phyloP scores from a whole-genome alignment of 495 filamentous ascomycete genomes.

The Podospora pseudocomata region DNA sequence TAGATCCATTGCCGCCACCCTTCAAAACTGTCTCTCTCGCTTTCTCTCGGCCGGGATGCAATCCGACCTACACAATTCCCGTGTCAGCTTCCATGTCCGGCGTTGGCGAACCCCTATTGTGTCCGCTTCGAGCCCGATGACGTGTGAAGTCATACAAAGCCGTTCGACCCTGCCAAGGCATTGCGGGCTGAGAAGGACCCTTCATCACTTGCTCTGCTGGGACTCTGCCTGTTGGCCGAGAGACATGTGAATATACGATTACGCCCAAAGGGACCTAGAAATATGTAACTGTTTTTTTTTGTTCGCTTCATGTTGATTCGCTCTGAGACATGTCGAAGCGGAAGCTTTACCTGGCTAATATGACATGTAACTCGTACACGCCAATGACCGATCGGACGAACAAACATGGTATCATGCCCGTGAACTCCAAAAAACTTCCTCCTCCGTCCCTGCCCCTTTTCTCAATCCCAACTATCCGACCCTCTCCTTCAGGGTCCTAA shows the following conservation, averaged over 20 bases:
- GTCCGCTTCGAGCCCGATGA: slow-evolving; percentile 1
- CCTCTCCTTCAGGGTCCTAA: not conserved
- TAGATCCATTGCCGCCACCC: too few species aligned
- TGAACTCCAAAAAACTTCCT: not conserved
- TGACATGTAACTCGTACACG: not conserved
- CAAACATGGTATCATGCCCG: slow-evolving; percentile 6
- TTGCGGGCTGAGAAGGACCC: not conserved
- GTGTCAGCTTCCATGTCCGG: not conserved
- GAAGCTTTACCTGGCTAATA: not conserved
- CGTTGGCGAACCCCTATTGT: not conserved
- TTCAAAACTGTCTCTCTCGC: too few species aligned
- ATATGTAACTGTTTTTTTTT: slow-evolving; percentile 1
- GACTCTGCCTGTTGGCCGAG: not conserved
- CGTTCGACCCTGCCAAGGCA: slow-evolving; percentile 3
- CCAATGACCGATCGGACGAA: not conserved
- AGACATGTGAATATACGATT: not conserved
- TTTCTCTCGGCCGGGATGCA: not conserved
- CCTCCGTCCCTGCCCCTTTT: not conserved
- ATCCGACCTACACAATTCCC: not conserved
- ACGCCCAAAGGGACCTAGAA: not conserved
- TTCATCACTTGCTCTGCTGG: not conserved
- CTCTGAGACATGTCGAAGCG: slow-evolving; percentile 1
- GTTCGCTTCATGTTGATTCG: not conserved
- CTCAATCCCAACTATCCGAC: not conserved
- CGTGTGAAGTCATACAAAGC: slow-evolving; percentile 5